Evolutionary conservation across 768 basidiomycete species (phyloP).

Genomic region (Phanerochaete sordida): DNA sequence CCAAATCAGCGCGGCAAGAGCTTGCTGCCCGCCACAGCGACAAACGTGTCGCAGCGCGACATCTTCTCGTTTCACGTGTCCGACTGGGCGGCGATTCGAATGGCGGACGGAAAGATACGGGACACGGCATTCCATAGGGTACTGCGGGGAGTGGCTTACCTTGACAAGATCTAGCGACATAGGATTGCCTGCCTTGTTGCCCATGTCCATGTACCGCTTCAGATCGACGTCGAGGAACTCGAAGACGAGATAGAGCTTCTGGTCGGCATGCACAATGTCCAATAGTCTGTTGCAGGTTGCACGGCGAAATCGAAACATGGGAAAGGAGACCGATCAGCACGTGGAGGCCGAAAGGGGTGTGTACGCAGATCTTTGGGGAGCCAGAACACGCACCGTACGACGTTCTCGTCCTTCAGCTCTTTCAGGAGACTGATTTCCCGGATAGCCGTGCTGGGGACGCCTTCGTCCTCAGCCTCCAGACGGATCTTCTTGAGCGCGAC

Average conservation of each 20-base stretch:
- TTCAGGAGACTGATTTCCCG: conserved; percentile 97
- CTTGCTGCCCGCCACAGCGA: neutral
- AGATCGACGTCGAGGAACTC: conserved; percentile 97
- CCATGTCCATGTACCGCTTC: conserved; percentile 94
- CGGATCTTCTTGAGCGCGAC: conserved; percentile 99
- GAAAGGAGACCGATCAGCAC: conserved; percentile 3
- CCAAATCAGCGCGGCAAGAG: conserved; percentile 7
- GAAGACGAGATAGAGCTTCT: conserved; percentile 96
- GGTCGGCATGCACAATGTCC: conserved; percentile 95
- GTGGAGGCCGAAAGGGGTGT: neutral
- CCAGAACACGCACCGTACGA: conserved; percentile 67
- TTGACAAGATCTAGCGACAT: conserved; percentile 75
- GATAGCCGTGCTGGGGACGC: conserved; percentile 96
- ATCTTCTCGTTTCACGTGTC: conserved; percentile 23
- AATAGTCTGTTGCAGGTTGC: conserved; percentile 55
- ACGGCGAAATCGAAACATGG: neutral
- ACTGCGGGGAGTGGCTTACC: conserved; percentile 44
- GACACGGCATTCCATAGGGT: neutral
- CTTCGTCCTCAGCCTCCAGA: conserved; percentile 97
- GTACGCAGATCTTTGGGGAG: neutral
- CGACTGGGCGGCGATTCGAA: conserved; percentile 9
- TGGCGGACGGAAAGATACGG: neutral
- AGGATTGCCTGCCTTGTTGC: conserved; percentile 66
- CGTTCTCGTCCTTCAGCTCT: conserved; percentile 94
- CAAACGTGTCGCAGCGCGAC: conserved; percentile 26